phyloP scores from a whole-genome alignment of 805 yeast species.

The Starmerella stigmatis region DNA sequence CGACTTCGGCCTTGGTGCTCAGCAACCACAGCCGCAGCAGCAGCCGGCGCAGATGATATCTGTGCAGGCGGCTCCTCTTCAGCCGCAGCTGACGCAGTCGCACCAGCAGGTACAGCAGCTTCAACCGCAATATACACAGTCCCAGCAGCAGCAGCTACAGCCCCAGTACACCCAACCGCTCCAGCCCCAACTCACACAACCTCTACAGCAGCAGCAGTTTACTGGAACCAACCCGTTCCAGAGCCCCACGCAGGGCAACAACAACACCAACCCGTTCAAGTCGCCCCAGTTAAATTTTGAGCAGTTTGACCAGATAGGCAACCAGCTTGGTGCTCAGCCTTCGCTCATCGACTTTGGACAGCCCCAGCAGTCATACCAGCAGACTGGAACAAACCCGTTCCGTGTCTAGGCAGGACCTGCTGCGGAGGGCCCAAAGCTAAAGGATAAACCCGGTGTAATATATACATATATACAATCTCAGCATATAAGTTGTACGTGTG shows the following conservation, averaged over 20 bases:
- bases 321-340: slow-evolving; percentile 7
- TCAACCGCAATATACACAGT: neutral
- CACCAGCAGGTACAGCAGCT: slow-evolving; percentile 19
- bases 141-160: slow-evolving; percentile 12
- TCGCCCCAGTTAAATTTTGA: slow-evolving; percentile 10
- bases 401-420: slow-evolving; percentile 4
- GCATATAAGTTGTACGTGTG: too few relatives aligned
- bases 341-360: slow-evolving; percentile 20
- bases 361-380: slow-evolving; percentile 13
- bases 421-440: too few relatives aligned
- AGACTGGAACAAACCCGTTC: slow-evolving; percentile 24
- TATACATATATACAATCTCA: neutral
- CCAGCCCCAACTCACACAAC: slow-evolving; percentile 7
- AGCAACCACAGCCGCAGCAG: slow-evolving; percentile 23
- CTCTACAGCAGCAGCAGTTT: slow-evolving; percentile 9
- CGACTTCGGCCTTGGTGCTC: slow-evolving; percentile 10
- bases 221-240: slow-evolving; percentile 24
- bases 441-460: neutral
- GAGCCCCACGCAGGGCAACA: neutral
- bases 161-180: slow-evolving; percentile 9
- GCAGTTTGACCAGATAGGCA: slow-evolving; percentile 5
- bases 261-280: slow-evolving; percentile 48
- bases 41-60: slow-evolving; percentile 21
- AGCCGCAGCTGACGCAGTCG: slow-evolving; percentile 10
- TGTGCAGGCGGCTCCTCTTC: neutral